These are phyloP conservation scores for Trebouxia gelatinosa DNA, from an alignment of 163 green algal species.

Conservation along the genomic window DNA sequence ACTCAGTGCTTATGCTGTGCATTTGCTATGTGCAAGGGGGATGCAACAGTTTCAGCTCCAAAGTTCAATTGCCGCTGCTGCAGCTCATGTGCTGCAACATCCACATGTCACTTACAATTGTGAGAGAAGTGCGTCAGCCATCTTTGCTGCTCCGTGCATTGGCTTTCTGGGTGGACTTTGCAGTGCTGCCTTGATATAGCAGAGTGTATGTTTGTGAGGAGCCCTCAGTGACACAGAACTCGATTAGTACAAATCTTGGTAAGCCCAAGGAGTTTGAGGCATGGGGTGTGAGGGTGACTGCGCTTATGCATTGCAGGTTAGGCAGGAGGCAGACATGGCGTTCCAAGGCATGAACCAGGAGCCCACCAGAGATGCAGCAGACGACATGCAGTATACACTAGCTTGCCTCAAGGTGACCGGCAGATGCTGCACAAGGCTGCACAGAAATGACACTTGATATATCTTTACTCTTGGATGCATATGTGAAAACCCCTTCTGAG, in stretches of 20 bases:
- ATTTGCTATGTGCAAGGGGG: too few species aligned
- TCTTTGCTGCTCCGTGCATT: neutral
- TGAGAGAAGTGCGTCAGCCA: neutral
- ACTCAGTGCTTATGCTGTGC: neutral
- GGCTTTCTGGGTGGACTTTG: too few species aligned
- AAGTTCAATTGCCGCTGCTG: neutral
- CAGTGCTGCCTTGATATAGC: neutral
- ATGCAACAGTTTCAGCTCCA: too few species aligned
- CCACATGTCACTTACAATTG: neutral
- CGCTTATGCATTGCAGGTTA: conserved; percentile 52
- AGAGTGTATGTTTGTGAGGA: neutral
- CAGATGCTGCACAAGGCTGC: too few species aligned
- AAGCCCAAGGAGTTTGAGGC: neutral
- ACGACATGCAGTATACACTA: conserved; percentile 80
- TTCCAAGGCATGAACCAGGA: conserved; percentile 44
- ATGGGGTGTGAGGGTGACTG: neutral
- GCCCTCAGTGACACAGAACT: neutral
- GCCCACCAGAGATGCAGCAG: conserved; percentile 54
- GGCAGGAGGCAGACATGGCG: conserved; percentile 59
- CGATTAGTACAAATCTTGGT: neutral
- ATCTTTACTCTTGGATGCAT: too few species aligned
- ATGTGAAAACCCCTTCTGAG: too few species aligned
- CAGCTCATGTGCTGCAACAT: neutral
- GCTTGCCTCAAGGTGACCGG: conserved; percentile 71
- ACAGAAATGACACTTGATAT: too few species aligned